These are phyloP conservation scores for Evansstolkia leycettana DNA, from an alignment of 495 filamentous ascomycete species.

Conservation along the genomic window DNA sequence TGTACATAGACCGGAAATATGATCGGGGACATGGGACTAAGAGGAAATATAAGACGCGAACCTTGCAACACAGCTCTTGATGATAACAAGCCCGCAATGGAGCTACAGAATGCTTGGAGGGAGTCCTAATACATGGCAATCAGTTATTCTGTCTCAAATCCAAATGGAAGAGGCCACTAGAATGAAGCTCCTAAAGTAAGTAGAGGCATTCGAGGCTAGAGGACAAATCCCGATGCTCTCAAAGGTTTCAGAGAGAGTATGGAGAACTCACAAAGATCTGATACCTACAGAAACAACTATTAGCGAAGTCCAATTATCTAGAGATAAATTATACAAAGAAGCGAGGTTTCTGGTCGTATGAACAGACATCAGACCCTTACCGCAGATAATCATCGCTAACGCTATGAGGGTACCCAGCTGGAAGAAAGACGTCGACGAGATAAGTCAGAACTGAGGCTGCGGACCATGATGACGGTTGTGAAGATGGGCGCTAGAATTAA, in stretches of 20 bases:
- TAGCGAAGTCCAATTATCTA: constrained; percentile 1
- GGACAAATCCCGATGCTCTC: no score
- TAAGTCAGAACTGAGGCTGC: constrained; percentile 14
- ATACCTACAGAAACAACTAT: constrained; percentile 38
- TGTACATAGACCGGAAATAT: no score
- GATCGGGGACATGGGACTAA: no score
- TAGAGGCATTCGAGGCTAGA: not conserved
- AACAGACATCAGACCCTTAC: constrained; percentile 35
- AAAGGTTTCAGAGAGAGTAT: not conserved
- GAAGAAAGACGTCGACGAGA: constrained; percentile 58
- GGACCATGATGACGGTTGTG: constrained; percentile 12
- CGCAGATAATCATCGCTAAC: constrained; percentile 82
- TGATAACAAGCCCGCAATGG: constrained; percentile 78
- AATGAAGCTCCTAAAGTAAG: no score
- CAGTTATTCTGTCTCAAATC: not conserved
- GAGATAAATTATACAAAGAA: no score
- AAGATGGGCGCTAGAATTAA: constrained; percentile 3
- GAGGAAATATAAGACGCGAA: constrained; percentile 11
- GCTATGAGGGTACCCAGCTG: constrained; percentile 81
- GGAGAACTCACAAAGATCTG: constrained; percentile 45
- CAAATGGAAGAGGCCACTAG: no score
- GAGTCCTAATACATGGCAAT: constrained; percentile 51
- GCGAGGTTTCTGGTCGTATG: not conserved
- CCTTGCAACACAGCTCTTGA: constrained; percentile 86
- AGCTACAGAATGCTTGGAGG: constrained; percentile 88